Base-by-base conservation (phyloP, 805 yeast genomes). In the Kregervanrija pseudodelftensis region DNA sequence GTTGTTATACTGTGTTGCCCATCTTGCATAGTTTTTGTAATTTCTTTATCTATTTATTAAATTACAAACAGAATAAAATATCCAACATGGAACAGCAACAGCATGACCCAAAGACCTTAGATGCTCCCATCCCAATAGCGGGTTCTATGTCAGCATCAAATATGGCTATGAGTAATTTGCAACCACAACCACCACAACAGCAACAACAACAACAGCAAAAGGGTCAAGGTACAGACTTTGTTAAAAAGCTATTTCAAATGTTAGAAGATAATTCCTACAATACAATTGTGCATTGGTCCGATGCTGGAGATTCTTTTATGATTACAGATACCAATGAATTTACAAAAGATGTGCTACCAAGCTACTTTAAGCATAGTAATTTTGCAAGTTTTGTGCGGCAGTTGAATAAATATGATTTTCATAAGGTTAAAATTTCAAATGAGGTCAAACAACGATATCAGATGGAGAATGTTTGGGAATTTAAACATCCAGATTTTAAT, bases 351-450 rank as follows among this genome's bases (percentile, higher is more conserved):
- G 85, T 93, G 11, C 73, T 93, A 41, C 98, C 98, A 12, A 78
- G 81, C 42, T 96, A 91, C 65, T 93, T 93, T 70, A 91, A 90
- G 58, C 99, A 93, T 65, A 79, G 88, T 46, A 93, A 93, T 67
- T 93, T 91, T 67, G 91, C 98, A 33, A 79, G 90, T 54, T 91
- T 91, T 68, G 98, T 91, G 15, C 77, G 99, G 39, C 99, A 93
- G 62, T 72, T 93, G 56, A 93, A 93, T 72, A 93, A 93, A 65
- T 93, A 93, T 60, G 99, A 91, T 65, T 93, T 93, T 70, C 99
- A 93, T 70, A 93, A 93, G 67, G 95, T 93, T 38, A 86, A 91
- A 60, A 72, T 79, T 39, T 69, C 85, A 36, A 76, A 72, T 46
- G 89, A 80, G 53, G 65, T 71, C 48, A 78, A 79, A 47, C 80